Evolutionary conservation across 306 rosid species (phyloP).

Genomic region (Prunus mongolica): DNA sequence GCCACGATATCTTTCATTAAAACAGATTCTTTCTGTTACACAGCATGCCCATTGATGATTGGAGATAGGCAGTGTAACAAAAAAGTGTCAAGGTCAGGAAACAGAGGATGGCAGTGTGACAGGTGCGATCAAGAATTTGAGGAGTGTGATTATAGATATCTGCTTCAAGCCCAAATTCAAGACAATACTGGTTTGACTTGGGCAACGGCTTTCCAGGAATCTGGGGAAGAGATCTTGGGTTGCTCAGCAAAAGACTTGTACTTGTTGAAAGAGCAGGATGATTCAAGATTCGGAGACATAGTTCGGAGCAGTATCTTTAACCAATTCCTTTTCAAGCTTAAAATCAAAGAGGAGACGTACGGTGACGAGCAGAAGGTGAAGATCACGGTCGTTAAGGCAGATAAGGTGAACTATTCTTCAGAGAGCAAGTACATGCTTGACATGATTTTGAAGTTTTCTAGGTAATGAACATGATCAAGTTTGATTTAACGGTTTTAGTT

Average conservation of each 20-base stretch:
- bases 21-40: conserved; percentile 87
- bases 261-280: conserved; percentile 71
- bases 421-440: conserved; percentile 73
- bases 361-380: conserved; percentile 91
- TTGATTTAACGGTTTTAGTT: background rate
- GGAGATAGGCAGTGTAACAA: conserved; percentile 94
- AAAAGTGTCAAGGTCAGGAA: conserved; percentile 70
- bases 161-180: conserved; percentile 92
- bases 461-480: conserved; percentile 25
- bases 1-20: conserved; percentile 81
- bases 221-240: conserved; percentile 88
- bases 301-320: conserved; percentile 62
- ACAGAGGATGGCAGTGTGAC: conserved; percentile 74
- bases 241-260: conserved; percentile 74
- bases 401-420: conserved; percentile 60
- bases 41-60: conserved; percentile 89
- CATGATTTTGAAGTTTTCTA: conserved; percentile 46
- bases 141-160: conserved; percentile 94
- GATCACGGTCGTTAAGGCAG: conserved; percentile 83
- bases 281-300: conserved; percentile 55
- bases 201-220: conserved; percentile 96
- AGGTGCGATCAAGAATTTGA: conserved; percentile 91
- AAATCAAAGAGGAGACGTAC: conserved; percentile 80
- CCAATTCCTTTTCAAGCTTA: conserved; percentile 68
- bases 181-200: conserved; percentile 87